Evolutionary conservation across 108 stramenopile genomes (phyloP), one percentile per base, ranked within the genome.

Genomic region (Cyclotella atomus): DNA sequence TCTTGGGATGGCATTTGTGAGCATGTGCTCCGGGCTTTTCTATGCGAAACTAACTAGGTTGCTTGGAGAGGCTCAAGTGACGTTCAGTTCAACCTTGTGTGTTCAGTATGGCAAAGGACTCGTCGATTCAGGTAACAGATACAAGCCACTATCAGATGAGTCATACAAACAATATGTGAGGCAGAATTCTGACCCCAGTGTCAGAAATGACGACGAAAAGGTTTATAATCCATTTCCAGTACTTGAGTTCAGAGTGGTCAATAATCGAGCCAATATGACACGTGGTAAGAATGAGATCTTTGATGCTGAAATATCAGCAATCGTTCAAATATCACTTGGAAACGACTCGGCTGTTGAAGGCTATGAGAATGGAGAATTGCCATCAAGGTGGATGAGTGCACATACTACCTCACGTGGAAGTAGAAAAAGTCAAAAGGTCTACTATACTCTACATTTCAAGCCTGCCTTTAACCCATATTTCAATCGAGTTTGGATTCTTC

Each of bases 41-140:
- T 76, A 70, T 64, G 69, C 69, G 0, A 76, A 62, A 28, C 45
- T 70, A 6, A 36, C 59, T 29, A 33, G 75, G 14, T 35, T 71
- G 33, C 19, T 76, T 1, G 75, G 59, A 16, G 43, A 45, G 38
- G 69, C 69, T 24, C 68, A 56, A 0, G 75, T 71, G 56, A 76
- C 75, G 5, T 76, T 76, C 36, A 70, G 69, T 64, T 71, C 70
- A 16, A 76, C 68, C 2, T 36, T 76, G 70, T 76, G 75, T 43
- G 60, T 76, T 29, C 75, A 62, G 30, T 76, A 76, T 44, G 75
- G 75, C 15, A 71, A 76, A 21, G 75, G 75, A 25, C 46, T 76
- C 27, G n/a, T 57, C 10, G 61, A 62, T 46, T 16, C n/a, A 28
- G 53, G 50, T 6, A 29, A 62, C 9, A 49, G 50, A 36, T 44